Evolutionary conservation across 805 yeast genomes (phyloP), one percentile per base, ranked within the genome.

Genomic region (Cyberlindnera galapagoensis): DNA sequence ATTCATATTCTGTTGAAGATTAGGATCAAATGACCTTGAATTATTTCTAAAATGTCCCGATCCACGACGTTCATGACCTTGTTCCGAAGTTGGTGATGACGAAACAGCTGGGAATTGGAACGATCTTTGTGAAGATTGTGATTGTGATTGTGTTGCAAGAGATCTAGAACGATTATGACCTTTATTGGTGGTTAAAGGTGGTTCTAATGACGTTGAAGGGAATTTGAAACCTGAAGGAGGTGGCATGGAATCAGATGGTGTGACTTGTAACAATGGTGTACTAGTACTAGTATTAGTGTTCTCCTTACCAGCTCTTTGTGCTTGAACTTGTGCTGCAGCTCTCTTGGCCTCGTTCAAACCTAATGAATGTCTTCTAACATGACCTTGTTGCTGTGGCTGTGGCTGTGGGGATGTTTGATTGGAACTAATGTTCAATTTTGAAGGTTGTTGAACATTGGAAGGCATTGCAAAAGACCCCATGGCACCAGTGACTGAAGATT

Each of bases 321-420:
- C 79, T 52, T 80, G 86, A 23, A 78, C 88, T 44, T 78, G 79
- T 5, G 96, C 96, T n/a, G 98, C 98, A 6, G 97, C 97, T 46
- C 80, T 80, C 49, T 84, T 87, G 9, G 97, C 97, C 59, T 90
- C 98, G 33, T 78, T 78, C 36, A 90, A 66, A 3, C 94, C 97
- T 38, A 90, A 63, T 0, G 97, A 87, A 56, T 90, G 97, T 56
- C 98, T 76, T 62, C 98, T 76, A 25, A 69, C 63, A 54, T 90
- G 98, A 21, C 97, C 95, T 39, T 65, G 12, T 12, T 32, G 27
- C 19, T 36, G 33, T 7, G 40, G 11, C n/a, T 28, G 39, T 6
- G 34, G 26, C 19, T 36, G 33, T 7, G 40, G 11, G 6, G 19
- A 37, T 6, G 34, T 26, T 6, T 30, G 6, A 9, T 22, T 21